Evolutionary conservation across 306 rosid species (phyloP), one percentile per base, ranked within the genome.

Genomic region (Vigna trinervia): DNA sequence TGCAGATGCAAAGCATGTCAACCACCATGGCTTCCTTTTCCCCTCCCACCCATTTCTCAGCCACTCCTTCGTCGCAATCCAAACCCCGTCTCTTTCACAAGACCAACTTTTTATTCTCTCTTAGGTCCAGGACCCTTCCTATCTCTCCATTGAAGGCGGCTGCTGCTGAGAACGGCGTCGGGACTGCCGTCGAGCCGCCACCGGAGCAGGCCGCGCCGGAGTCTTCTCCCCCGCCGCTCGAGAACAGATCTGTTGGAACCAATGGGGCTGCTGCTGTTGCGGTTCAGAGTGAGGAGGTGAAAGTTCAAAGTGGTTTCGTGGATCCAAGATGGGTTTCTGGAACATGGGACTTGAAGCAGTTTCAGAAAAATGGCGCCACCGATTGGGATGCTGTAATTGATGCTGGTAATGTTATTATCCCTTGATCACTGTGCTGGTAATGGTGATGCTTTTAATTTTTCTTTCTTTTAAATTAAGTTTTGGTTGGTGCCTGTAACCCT

Each of bases 351-450:
- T 81, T 95, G 97, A 92, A 76, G 85, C 97, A 89, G 88, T 95
- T 92, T 80, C 83, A 65, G 90, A 95, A 90, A 50, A 79, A 83
- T 82, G 96, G 96, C 2, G 85, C 57, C 20, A 88, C 92, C 11
- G 93, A 95, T 60, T 95, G 98, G 98, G 97, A 95, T 84, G 89
- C 97, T 85, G 97, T 95, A 56, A 95, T 95, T 71, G 98, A 92
- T 84, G 96, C 97, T 46, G 98, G 98, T 95, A 80, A 84, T 48
- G 13, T 82, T 74, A 38, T 86, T 74, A 38, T 86, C 57, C 36
- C 43, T 53, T 72, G 28, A 60, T n/a, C 11, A 52, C 6, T 67
- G 11, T 43, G 58, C 8, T 68, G 4, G 32, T 28, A 28, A 3
- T 28, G 32, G 34, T 30, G 5, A 30, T 30, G 34, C 5, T 30